Evolutionary conservation across 208 protist species (phyloP).

Genomic region (Trypanosoma theileri): DNA sequence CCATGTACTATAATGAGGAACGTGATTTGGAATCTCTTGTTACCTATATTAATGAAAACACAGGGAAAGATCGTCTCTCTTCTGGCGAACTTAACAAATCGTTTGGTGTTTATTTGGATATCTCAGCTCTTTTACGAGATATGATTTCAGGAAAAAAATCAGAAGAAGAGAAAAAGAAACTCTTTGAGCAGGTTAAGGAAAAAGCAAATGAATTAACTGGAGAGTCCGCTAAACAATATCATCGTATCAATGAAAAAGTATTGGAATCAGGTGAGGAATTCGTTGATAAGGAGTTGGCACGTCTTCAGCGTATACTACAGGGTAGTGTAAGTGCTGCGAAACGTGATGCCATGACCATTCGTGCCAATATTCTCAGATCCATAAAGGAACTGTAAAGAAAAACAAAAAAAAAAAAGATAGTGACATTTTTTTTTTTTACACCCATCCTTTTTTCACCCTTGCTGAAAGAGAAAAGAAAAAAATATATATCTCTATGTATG

Average conservation of each 20-base stretch:
- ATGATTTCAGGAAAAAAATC: constrained; percentile 5
- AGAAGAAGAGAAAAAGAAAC: constrained; percentile 6
- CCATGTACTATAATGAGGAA: constrained; percentile 44
- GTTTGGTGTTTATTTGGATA: constrained; percentile 37
- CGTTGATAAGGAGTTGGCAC: constrained; percentile 41
- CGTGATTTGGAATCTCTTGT: constrained; percentile 55
- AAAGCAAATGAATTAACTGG: constrained; percentile 6
- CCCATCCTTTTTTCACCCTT: too few species aligned
- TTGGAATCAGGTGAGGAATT: constrained; percentile 33
- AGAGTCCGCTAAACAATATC: constrained; percentile 36
- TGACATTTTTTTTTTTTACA: background rate
- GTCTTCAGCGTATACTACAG: constrained; percentile 35
- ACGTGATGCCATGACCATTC: constrained; percentile 47
- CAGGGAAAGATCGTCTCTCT: constrained; percentile 40
- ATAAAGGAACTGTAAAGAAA: constrained; percentile 24
- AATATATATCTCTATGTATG: too few species aligned
- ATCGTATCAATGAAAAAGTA: constrained; percentile 38
- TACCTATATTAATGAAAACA: constrained; percentile 59
- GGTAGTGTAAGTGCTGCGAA: constrained; percentile 26
- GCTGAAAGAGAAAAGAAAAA: too few species aligned
- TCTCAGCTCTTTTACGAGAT: constrained; percentile 29
- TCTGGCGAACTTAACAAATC: constrained; percentile 51
- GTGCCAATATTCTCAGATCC: constrained; percentile 52
- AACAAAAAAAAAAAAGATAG: constrained; percentile 1
- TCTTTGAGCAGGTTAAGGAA: constrained; percentile 26